Percentiles rank a stretch among this genome's conserved stretches.
Conservation (phyloP, 257 asterid species). For the Lantana camara region DNA sequence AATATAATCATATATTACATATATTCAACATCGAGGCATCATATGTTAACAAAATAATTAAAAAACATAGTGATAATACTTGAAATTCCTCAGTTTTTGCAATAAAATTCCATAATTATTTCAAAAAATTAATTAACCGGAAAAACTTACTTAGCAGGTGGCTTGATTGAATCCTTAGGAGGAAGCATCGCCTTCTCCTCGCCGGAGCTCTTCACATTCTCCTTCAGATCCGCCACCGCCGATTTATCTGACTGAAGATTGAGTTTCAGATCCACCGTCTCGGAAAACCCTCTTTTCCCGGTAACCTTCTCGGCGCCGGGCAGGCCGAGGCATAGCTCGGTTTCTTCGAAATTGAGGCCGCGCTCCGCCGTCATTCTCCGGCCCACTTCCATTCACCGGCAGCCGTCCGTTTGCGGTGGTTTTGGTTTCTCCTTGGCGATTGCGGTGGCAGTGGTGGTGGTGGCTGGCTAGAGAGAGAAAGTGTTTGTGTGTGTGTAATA, state of each 20-base stretch:
- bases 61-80: no score
- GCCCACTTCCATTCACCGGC: conserved; percentile 33
- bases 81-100: no score
- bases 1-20: not conserved
- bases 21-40: no score
- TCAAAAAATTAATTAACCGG: no score
- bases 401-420: not conserved
- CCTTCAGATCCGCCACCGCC: conserved; percentile 34
- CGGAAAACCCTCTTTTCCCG: conserved; percentile 50
- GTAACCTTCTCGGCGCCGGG: conserved; percentile 35
- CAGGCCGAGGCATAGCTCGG: conserved; percentile 47
- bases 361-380: conserved; percentile 19
- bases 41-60: no score
- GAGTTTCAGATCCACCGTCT: conserved; percentile 55
- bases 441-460: not conserved
- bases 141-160: conserved; percentile 51
- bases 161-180: conserved; percentile 51
- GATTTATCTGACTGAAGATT: conserved; percentile 42
- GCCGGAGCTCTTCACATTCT: conserved; percentile 31
- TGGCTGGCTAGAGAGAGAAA: not conserved
- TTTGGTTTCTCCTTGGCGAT: not conserved
- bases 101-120: no score
- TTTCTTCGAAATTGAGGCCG: conserved; percentile 35
- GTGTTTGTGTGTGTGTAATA: conserved; percentile 17
- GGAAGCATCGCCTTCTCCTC: conserved; percentile 35